Evolutionary conservation across 352 stramenopile genomes (phyloP).

Genomic region (Phytophthora fragariae): DNA sequence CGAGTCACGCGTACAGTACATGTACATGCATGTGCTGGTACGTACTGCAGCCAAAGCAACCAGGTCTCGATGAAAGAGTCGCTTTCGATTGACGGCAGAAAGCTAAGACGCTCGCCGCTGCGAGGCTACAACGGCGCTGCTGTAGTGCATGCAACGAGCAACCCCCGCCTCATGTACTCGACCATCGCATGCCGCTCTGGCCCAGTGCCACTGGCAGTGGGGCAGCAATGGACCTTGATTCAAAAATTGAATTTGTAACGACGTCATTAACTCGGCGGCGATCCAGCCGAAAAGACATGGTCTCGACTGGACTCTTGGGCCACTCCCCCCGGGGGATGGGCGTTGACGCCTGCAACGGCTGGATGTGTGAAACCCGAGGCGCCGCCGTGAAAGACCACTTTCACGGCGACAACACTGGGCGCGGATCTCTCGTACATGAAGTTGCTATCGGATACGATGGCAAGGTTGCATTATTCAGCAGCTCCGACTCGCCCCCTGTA

Average conservation of each 20-base stretch:
- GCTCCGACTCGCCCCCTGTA: too few species aligned
- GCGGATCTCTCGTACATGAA: neutral
- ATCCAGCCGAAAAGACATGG: neutral
- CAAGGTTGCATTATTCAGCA: too few species aligned
- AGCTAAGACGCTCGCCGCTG: neutral
- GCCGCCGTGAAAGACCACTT: neutral
- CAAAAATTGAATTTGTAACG: slow-evolving; percentile 1
- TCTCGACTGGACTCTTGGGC: neutral
- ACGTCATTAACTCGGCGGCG: neutral
- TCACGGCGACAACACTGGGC: too few species aligned
- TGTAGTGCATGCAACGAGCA: neutral
- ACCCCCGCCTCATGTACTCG: neutral
- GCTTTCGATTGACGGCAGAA: neutral
- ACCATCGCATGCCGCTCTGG: neutral
- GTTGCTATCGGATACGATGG: too few species aligned
- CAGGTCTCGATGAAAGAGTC: neutral
- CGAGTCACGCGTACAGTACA: neutral
- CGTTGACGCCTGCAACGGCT: neutral
- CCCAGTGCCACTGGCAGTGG: too few species aligned
- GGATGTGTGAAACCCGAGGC: neutral
- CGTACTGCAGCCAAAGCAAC: neutral
- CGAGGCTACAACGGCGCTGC: neutral
- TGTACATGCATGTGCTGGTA: too few species aligned
- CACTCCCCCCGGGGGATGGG: slow-evolving; percentile 1
- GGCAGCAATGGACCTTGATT: neutral